phyloP scores from a whole-genome alignment of 2,329 filamentous ascomycete species.

The Aspergillus quadricinctus region DNA sequence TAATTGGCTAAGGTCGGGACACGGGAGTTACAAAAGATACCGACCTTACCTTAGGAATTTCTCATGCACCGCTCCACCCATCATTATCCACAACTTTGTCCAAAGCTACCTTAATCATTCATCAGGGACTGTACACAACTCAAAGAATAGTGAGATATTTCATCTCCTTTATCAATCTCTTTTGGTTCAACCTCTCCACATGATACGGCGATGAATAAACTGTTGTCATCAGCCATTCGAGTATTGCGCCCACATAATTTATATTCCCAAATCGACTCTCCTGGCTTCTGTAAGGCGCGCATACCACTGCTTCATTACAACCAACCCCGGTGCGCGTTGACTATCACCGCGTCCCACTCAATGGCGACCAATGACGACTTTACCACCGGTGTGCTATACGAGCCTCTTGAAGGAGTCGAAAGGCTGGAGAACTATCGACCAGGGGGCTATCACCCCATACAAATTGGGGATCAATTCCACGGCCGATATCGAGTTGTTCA shows the following conservation, averaged over 20 bases:
- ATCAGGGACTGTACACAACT: too few relatives aligned
- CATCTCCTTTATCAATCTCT: too few relatives aligned
- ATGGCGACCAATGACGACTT: conserved; percentile 7
- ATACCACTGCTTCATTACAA: conserved; percentile 7
- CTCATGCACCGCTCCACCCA: too few relatives aligned
- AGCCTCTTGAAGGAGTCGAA: conserved; percentile 18
- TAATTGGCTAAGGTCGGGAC: too few relatives aligned
- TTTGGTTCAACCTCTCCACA: too few relatives aligned
- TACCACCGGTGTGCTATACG: conserved; percentile 9
- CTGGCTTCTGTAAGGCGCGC: conserved; percentile 4
- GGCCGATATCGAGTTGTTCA: conserved; percentile 37
- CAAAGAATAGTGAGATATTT: too few relatives aligned
- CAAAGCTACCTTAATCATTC: too few relatives aligned
- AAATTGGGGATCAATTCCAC: conserved; percentile 25
- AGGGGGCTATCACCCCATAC: conserved; percentile 27
- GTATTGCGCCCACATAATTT: not conserved
- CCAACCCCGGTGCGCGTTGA: conserved; percentile 7
- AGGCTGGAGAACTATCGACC: conserved; percentile 19
- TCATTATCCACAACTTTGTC: too few relatives aligned
- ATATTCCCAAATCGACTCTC: conserved; percentile 1
- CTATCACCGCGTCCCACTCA: conserved; percentile 6
- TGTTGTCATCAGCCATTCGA: conserved; percentile 3
- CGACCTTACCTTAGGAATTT: too few relatives aligned
- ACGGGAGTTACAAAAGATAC: too few relatives aligned
- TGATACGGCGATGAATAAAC: conserved; percentile 8